Conservation (phyloP, 306 rosid species). For the Vigna unguiculata region DNA sequence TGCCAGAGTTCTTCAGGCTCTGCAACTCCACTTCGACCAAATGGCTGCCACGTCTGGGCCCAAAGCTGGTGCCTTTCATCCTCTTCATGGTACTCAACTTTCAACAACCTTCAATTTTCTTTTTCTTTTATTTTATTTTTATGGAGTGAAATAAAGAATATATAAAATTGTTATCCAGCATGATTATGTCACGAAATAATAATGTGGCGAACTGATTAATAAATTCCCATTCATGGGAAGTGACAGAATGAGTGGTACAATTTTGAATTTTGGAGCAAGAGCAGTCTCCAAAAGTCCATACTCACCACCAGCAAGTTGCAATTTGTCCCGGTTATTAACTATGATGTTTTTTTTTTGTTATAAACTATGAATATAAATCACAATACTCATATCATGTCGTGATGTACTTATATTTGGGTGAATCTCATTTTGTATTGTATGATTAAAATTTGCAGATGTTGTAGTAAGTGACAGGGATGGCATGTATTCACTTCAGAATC, state of each 20-base stretch:
- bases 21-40: constrained; percentile 81
- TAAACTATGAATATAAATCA: neutral
- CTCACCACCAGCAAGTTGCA: neutral
- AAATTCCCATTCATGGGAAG: neutral
- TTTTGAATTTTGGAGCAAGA: neutral
- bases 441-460: constrained; percentile 46
- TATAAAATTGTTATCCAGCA: too few species aligned
- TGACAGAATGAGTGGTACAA: neutral
- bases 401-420: too few species aligned
- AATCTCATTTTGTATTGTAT: neutral
- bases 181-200: too few species aligned
- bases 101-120: neutral
- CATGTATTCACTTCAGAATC: constrained; percentile 55
- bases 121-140: neutral
- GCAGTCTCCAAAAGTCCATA: neutral
- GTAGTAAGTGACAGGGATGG: constrained; percentile 46
- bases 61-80: constrained; percentile 52
- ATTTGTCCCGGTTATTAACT: neutral
- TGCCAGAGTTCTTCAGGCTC: constrained; percentile 89
- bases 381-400: neutral
- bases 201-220: neutral
- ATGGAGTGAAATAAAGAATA: too few species aligned
- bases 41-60: constrained; percentile 59
- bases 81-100: constrained; percentile 55
- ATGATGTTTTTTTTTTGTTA: neutral